Base-by-base conservation (phyloP, 23 red algal genomes). In the Gracilaria domingensis region DNA sequence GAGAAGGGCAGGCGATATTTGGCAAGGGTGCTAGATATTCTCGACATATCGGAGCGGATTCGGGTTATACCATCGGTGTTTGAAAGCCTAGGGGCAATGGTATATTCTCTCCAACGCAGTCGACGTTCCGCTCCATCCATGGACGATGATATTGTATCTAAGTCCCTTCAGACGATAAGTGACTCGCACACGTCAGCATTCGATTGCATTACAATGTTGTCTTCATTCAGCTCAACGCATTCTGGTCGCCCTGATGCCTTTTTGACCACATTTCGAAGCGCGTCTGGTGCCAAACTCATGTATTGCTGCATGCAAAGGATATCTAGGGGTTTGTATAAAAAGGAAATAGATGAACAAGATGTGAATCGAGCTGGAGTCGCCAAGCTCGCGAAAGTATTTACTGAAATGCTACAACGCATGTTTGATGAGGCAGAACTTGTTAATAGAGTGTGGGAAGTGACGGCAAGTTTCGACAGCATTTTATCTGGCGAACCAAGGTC, bases 271-370 rank as follows among this genome's bases (percentile, higher is more conserved):
- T 90, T 90, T 49, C 74, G 87, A 37, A 90, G 87, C 38, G 71
- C 73, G n/a, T 51, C 74, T n/a, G 87, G 87, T 18, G 54, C 87
- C 0, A 60, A 69, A 12, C 71, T 90, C 12, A 80, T 90, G 51
- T 90, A 76, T 25, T 66, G 58, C 11, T 90, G 87, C 29, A 66
- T 90, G 54, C 87, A 90, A 81, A 35, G 74, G 58, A 81, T 90
- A 36, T 80, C 76, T 5, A 60, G 36, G 26, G 87, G 76, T 12
- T 32, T 90, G 13, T 35, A 49, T 35, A 81, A 48, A 47, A 59
- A 81, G 30, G 74, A 62, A 70, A 53, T 90, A 25, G 55, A 45
- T 45, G 62, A 90, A 71, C 53, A 79, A 23, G 87, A 90, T 51
- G 26, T 90, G 12, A 33, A 25, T 66, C 54, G 55, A 64, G 37